phyloP scores from a whole-genome alignment of 2,329 filamentous ascomycete genomes.

The Scytalidium lignicola region DNA sequence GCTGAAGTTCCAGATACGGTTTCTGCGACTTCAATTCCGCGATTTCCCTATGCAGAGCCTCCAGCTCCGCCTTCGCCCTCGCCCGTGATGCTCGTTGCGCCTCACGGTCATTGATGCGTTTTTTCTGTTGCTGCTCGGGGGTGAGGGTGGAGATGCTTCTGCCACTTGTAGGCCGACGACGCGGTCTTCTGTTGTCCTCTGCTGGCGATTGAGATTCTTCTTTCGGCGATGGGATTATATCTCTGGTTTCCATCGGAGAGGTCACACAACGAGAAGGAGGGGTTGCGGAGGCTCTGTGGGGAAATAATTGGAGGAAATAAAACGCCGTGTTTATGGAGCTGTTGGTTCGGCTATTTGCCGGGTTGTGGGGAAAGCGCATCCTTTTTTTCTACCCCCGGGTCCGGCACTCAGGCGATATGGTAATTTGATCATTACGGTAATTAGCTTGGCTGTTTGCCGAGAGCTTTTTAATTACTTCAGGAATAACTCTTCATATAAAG shows the following conservation, averaged over 20 bases:
- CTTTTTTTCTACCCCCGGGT: too few species aligned
- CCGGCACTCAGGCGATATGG: too few species aligned
- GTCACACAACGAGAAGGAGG: too few species aligned
- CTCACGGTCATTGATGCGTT: conserved; percentile 83
- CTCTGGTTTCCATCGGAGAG: not conserved
- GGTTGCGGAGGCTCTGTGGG: not conserved
- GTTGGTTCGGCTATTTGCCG: too few species aligned
- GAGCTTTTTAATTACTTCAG: too few species aligned
- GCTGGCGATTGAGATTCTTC: not conserved
- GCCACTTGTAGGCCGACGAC: not conserved
- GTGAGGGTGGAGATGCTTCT: conserved; percentile 78
- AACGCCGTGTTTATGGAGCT: too few species aligned
- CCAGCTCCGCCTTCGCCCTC: conserved; percentile 82
- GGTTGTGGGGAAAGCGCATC: too few species aligned
- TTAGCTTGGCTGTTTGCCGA: too few species aligned
- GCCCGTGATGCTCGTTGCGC: conserved; percentile 84
- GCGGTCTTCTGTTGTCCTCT: not conserved
- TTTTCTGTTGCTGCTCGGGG: conserved; percentile 81
- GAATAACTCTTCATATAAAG: too few species aligned
- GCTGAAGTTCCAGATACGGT: conserved; percentile 78
- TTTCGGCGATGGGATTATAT: not conserved
- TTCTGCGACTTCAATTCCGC: conserved; percentile 70
- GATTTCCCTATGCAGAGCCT: conserved; percentile 69
- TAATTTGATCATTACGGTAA: too few species aligned
- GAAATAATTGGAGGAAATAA: not conserved